Evolutionary conservation across 2,329 filamentous ascomycete genomes (phyloP), one percentile per base, ranked within the genome.

Genomic region (Zopfia rhizophila): DNA sequence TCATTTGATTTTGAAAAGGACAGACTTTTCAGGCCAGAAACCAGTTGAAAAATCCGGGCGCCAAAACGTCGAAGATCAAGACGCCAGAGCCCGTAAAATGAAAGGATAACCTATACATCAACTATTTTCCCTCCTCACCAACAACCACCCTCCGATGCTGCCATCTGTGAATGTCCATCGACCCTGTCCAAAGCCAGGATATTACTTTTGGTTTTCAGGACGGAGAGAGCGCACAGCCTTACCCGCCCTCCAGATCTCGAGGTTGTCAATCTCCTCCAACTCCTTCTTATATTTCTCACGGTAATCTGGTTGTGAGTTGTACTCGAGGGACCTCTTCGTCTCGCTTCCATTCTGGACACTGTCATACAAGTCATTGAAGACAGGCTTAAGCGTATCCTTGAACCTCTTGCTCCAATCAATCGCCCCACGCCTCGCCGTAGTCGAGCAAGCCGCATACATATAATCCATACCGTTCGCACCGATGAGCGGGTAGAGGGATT

Each of bases 381-480:
- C 89, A 70, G 94, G 94, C 89, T 97, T 97, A 73, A 99, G 85
- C 73, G 89, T 91, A 65, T 93, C 89, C 89, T 97, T 97, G 91
- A 99, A 99, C 74, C 84, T 84, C 77, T 88, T 87, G 74, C 88
- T 93, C 94, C 94, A 99, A 85, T 99, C 94, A 74, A 99, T 96
- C 79, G 94, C 94, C 78, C 94, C 94, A 74, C 94, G 92, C 72
- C 94, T 91, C 72, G 94, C 94, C 48, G 94, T 99, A 74, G 94
- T 99, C 57, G 93, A 97, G 89, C 94, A 99, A 63, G 94, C 94
- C 75, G 93, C 92, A 83, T 95, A 99, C 94, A 99, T 99, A 91
- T 95, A 99, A 84, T 99, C 94, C 94, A 99, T 97, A 72, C 94
- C 94, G 80, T 97, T 89, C 79, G 85, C 86, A 72, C 93, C 94